Conservation (phyloP, 2,329 filamentous ascomycete genomes). For the Plenodomus tracheiphilus region DNA sequence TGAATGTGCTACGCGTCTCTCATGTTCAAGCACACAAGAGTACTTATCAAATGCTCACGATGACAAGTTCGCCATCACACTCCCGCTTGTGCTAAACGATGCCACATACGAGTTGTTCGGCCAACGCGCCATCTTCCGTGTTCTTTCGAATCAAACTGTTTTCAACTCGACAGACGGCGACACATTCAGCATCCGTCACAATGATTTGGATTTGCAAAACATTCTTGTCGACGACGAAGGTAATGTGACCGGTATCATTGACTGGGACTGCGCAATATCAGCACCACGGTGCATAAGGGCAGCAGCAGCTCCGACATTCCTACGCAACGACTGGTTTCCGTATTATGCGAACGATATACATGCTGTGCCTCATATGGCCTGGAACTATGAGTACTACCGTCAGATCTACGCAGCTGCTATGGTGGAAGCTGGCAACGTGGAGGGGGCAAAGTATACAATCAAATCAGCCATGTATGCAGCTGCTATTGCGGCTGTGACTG, state of each 20-base stretch:
- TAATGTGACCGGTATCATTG: conserved; percentile 26
- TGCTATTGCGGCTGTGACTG: conserved; percentile 4
- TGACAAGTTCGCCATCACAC: no score
- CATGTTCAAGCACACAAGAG: not conserved
- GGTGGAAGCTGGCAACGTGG: not conserved
- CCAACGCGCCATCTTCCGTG: not conserved
- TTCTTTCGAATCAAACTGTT: not conserved
- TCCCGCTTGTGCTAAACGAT: no score
- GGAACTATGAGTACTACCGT: conserved; percentile 12
- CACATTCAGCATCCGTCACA: conserved; percentile 23
- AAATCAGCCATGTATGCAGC: conserved; percentile 14
- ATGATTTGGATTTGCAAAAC: conserved; percentile 30
- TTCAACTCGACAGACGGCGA: not conserved
- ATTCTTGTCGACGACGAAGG: conserved; percentile 21
- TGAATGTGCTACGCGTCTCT: no score
- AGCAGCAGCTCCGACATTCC: conserved; percentile 13
- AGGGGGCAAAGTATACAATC: conserved; percentile 13
- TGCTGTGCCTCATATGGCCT: conserved; percentile 1
- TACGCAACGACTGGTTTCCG: conserved; percentile 13
- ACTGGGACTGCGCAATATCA: conserved; percentile 19
- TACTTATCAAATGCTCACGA: no score
- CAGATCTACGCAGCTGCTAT: conserved; percentile 17
- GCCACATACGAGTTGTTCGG: no score
- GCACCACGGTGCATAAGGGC: conserved; percentile 18
- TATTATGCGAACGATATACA: not conserved